Evolutionary conservation across 2,329 filamentous ascomycete genomes (phyloP).

Genomic region (Monosporascus sp.): DNA sequence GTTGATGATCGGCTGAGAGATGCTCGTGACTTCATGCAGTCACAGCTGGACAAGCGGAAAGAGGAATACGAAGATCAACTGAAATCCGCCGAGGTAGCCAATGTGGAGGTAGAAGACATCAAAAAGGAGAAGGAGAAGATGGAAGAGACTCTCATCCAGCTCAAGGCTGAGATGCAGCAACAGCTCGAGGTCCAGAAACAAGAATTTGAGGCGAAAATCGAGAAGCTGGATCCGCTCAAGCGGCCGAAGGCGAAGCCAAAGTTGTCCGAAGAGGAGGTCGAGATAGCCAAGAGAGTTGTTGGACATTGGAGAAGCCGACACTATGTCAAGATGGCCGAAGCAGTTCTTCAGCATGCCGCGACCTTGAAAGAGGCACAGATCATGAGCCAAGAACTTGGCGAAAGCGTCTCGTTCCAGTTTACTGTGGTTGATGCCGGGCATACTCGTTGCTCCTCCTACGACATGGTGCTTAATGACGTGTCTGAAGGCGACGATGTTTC

Average conservation of each 20-base stretch:
- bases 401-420: conserved; percentile 91
- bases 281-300: conserved; percentile 61
- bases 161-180: conserved; percentile 85
- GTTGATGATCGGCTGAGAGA: conserved; percentile 71
- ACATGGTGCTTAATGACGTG: conserved; percentile 89
- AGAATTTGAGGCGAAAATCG: conserved; percentile 78
- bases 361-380: conserved; percentile 93
- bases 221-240: conserved; percentile 65
- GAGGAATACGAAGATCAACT: conserved; percentile 77
- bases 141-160: conserved; percentile 71
- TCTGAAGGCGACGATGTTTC: conserved; percentile 79
- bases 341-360: conserved; percentile 80
- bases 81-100: conserved; percentile 67
- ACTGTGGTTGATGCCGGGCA: conserved; percentile 86
- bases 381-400: conserved; percentile 95
- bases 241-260: conserved; percentile 56
- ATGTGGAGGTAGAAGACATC: conserved; percentile 78
- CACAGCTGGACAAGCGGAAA: conserved; percentile 76
- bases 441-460: conserved; percentile 86
- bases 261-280: conserved; percentile 68
- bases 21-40: conserved; percentile 77
- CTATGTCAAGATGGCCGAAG: conserved; percentile 91
- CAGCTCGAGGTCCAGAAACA: conserved; percentile 80
- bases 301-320: conserved; percentile 77
- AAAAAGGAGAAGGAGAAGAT: conserved; percentile 78